These are phyloP conservation scores for Zopfia rhizophila DNA, from an alignment of 2,329 filamentous ascomycete species.

Conservation along the genomic window DNA sequence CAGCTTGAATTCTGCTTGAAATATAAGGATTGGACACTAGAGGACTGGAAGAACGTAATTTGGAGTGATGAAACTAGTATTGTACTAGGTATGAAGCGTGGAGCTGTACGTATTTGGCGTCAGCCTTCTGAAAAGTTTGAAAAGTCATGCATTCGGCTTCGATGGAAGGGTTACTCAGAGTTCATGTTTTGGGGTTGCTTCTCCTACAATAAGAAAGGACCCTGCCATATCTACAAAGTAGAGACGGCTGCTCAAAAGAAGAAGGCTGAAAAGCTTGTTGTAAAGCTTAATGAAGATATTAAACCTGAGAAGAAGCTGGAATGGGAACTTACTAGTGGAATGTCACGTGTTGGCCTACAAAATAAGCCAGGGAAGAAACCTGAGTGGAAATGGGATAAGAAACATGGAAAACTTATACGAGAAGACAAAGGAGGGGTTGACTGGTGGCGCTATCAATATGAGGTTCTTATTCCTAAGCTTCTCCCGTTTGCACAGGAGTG, in stretches of 20 bases:
- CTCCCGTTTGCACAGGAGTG: slow-evolving; percentile 10
- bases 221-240: slow-evolving; percentile 11
- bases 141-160: neutral
- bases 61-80: slow-evolving; percentile 10
- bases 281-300: slow-evolving; percentile 8
- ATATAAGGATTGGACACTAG: slow-evolving; percentile 12
- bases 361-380: slow-evolving; percentile 5
- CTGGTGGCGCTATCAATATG: slow-evolving; percentile 7
- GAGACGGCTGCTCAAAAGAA: slow-evolving; percentile 7
- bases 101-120: slow-evolving; percentile 2
- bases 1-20: slow-evolving; percentile 1
- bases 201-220: slow-evolving; percentile 17
- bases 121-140: slow-evolving; percentile 3
- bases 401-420: slow-evolving; percentile 7
- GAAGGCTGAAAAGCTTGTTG: neutral
- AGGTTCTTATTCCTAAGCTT: slow-evolving; percentile 9
- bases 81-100: slow-evolving; percentile 4
- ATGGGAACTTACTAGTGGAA: slow-evolving; percentile 9
- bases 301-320: slow-evolving; percentile 1
- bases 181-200: slow-evolving; percentile 30
- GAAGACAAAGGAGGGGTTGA: slow-evolving; percentile 6
- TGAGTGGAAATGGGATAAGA: slow-evolving; percentile 6
- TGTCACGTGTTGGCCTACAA: neutral
- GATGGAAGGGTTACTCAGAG: slow-evolving; percentile 18
- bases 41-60: slow-evolving; percentile 20